phyloP scores from a whole-genome alignment of 371 early-diverging fungal genomes.

The Actinomortierella wolfii region DNA sequence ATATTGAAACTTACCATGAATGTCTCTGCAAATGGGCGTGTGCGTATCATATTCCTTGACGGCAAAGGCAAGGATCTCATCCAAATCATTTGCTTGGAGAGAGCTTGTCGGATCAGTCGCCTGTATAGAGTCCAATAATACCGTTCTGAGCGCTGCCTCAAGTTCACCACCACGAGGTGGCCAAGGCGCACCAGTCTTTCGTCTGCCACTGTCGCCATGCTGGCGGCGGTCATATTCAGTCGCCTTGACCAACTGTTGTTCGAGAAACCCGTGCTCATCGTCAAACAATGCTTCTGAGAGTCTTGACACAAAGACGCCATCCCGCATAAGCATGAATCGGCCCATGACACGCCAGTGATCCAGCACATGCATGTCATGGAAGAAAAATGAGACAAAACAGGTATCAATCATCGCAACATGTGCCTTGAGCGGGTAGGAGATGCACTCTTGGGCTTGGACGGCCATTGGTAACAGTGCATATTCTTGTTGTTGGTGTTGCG shows the following conservation, averaged over 20 bases:
- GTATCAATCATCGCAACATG: conserved; percentile 54
- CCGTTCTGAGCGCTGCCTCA: conserved; percentile 48
- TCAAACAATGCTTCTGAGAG: conserved; percentile 46
- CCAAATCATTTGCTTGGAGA: conserved; percentile 24
- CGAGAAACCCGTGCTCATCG: conserved; percentile 21
- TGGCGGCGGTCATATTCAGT: conserved; percentile 1
- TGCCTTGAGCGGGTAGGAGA: conserved; percentile 42
- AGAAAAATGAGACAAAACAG: conserved; percentile 53
- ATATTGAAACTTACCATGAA: conserved; percentile 37
- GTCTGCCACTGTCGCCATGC: not conserved
- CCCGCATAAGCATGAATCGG: conserved; percentile 50
- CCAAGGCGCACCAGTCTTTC: conserved; percentile 40
- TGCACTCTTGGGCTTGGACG: conserved; percentile 41
- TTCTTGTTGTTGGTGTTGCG: too few relatives aligned
- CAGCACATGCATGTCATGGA: conserved; percentile 51
- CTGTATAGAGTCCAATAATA: conserved; percentile 49
- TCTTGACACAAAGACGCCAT: conserved; percentile 48
- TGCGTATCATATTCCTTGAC: conserved; percentile 41
- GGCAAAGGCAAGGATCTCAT: conserved; percentile 51
- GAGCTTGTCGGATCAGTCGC: not conserved
- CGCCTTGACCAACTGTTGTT: conserved; percentile 6
- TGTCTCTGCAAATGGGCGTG: conserved; percentile 39
- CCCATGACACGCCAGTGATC: conserved; percentile 49
- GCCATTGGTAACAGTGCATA: conserved; percentile 47
- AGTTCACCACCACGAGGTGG: conserved; percentile 52